Evolutionary conservation across 371 early-diverging fungal species (phyloP), one percentile per base, ranked within the genome.

Genomic region (Gilbertella persicaria): DNA sequence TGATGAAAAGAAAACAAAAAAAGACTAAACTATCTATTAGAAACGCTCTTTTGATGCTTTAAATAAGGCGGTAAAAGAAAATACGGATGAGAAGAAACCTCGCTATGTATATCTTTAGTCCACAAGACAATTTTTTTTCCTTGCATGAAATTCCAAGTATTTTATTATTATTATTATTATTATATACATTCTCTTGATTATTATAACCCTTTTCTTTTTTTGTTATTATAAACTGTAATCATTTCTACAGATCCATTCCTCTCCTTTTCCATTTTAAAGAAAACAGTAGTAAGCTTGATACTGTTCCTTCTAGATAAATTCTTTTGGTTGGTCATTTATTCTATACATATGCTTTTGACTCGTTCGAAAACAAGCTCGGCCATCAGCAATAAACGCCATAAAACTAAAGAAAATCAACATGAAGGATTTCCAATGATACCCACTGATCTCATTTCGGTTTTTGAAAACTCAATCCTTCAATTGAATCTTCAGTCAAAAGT

Each of bases 101-200:
- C 64, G 69, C 35, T 69, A 66, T 62, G 64, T 73, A 35, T 53
- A 62, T 35, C 62, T 73, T 44, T 69, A 69, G 49, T 52, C 38
- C 49, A 47, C 44, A 48, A 41, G 37, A 39, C 38, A 51, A 55
- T 51, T 50, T 45, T 46, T 50, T 12, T 33, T 33, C 13, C 12
- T 10, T 33, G 33, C 33, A 33, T 33, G 46, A 61, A 55, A 55
- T 60, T 55, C 54, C 54, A 54, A 49, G 49, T 23, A 37, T n/a
- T n/a, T n/a, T n/a, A n/a, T n/a, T n/a, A n/a, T n/a, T n/a, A n/a
- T n/a, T n/a, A n/a, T n/a, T n/a, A 17, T 33, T 39, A 23, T 39
- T 37, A 45, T 50, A 57, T 50, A 50, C 61, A 61, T 61, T 62
- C 58, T 58, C 57, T 58, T 30, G 25, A n/a, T 38, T 6, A 12